Evolutionary conservation across 768 basidiomycete species (phyloP), one percentile per base, ranked within the genome.

Genomic region (Phanerochaete sordida): DNA sequence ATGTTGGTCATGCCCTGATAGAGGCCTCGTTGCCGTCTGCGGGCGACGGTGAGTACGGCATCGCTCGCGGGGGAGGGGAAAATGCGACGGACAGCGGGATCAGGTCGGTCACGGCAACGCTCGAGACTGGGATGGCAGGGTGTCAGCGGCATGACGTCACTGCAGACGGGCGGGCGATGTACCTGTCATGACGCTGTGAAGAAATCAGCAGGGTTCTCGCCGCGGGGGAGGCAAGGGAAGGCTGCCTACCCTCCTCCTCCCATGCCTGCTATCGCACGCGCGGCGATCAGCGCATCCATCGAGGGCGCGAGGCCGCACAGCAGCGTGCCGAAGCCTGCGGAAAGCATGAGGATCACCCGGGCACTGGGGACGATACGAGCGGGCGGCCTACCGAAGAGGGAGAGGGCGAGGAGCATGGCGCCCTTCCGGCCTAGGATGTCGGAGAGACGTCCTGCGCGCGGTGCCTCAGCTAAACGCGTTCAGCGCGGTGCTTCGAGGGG

Each of bases 1-100:
- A 94, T 84, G 69, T 94, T 94, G 33, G 89, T 87, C 79, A 93
- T 81, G 58, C 95, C 95, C 72, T 98, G 96, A 69, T 94, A 96
- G 9, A 96, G 74, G 1, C 93, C 95, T 56, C 95, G 82, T 62
- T 92, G 87, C 69, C 89, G 88, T 66, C 91, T 93, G 67, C 33
- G 49, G 50, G 37, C 7, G 26, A 21, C 26, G 49, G 9, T 30
- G 30, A 39, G 35, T 43, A 55, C 35, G 48, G 21, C 45, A 46
- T 5, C 21, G 27, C 30, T 60, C 23, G 27, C 19, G 65, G 39
- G 59, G 30, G 52, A 11, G 15, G 9, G 54, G 51, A 48, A 50
- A 77, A 88, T 78, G n/a, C n/a, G n/a, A n/a, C n/a, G n/a, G 68
- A 91, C 88, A 98, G 73, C 15, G 94, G 93, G 60, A 98, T 88